Percentiles rank a stretch among this genome's conserved stretches.
These are phyloP conservation scores for Triangularia setosa DNA, from an alignment of 2,329 filamentous ascomycete species.

Conservation along the genomic window DNA sequence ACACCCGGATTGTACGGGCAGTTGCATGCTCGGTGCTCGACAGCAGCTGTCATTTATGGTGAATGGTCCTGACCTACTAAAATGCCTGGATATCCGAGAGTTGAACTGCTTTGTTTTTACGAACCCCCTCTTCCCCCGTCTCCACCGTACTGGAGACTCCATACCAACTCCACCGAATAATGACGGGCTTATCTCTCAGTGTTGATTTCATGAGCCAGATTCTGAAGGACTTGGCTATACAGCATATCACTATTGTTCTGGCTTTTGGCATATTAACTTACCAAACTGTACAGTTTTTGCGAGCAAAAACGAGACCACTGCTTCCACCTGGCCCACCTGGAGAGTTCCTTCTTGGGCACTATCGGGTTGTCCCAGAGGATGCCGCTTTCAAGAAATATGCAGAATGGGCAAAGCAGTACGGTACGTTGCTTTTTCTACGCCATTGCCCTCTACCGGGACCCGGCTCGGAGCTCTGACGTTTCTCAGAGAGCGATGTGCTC, in stretches of 20 bases:
- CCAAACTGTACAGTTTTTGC: not conserved
- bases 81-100: not conserved
- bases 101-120: not conserved
- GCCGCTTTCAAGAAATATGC: constrained; percentile 32
- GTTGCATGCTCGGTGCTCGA: not conserved
- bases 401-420: constrained; percentile 31
- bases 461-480: not conserved
- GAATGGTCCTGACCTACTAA: not conserved
- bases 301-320: constrained; percentile 9
- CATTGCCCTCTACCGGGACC: not conserved
- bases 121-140: not conserved
- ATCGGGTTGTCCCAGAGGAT: constrained; percentile 29
- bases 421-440: constrained; percentile 20
- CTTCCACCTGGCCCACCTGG: constrained; percentile 31
- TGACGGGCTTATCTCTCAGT: not conserved
- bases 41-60: not conserved
- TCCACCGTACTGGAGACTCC: not conserved
- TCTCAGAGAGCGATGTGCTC: constrained; percentile 29
- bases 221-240: not conserved
- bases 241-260: not conserved
- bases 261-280: constrained; percentile 12
- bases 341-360: constrained; percentile 31
- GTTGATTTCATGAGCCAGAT: not conserved
- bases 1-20: not conserved
- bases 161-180: too few relatives aligned